Conservation (phyloP, 2,329 filamentous ascomycete species). For the Coleophoma cylindrospora region DNA sequence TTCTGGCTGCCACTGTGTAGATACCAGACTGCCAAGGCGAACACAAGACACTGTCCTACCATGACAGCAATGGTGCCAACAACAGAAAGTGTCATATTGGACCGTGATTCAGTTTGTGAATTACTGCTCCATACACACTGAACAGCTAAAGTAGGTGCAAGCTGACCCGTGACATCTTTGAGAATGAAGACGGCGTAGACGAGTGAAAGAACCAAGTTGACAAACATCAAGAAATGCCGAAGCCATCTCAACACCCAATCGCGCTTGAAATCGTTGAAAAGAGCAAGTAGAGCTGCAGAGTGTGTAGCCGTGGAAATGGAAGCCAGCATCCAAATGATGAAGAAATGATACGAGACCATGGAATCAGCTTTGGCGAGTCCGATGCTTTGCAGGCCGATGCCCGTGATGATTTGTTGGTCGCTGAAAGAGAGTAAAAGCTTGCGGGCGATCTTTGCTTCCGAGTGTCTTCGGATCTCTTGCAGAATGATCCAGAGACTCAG, state of each 20-base stretch:
- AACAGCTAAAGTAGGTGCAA: slow-evolving; percentile 53
- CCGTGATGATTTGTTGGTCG: slow-evolving; percentile 65
- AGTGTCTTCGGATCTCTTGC: slow-evolving; percentile 41
- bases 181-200: slow-evolving; percentile 95
- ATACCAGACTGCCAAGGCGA: slow-evolving; percentile 58
- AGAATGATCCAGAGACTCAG: slow-evolving; percentile 53
- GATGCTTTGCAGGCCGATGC: slow-evolving; percentile 62
- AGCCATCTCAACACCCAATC: slow-evolving; percentile 65
- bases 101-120: slow-evolving; percentile 26
- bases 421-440: slow-evolving; percentile 62
- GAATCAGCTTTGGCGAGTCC: slow-evolving; percentile 53
- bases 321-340: slow-evolving; percentile 65
- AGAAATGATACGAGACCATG: slow-evolving; percentile 65
- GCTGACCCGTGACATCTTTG: slow-evolving; percentile 85
- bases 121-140: slow-evolving; percentile 52
- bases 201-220: slow-evolving; percentile 55
- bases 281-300: slow-evolving; percentile 58
- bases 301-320: slow-evolving; percentile 61
- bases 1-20: slow-evolving; percentile 49
- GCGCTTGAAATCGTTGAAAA: slow-evolving; percentile 60
- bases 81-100: slow-evolving; percentile 42
- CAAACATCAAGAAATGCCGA: slow-evolving; percentile 60
- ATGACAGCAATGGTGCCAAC: slow-evolving; percentile 59
- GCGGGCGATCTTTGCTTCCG: slow-evolving; percentile 47
- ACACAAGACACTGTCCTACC: slow-evolving; percentile 51